Percentiles rank a stretch among this genome's conserved stretches.
Evolutionary conservation across 331 rosid species (phyloP).

Genomic region (Acacia concinna): DNA sequence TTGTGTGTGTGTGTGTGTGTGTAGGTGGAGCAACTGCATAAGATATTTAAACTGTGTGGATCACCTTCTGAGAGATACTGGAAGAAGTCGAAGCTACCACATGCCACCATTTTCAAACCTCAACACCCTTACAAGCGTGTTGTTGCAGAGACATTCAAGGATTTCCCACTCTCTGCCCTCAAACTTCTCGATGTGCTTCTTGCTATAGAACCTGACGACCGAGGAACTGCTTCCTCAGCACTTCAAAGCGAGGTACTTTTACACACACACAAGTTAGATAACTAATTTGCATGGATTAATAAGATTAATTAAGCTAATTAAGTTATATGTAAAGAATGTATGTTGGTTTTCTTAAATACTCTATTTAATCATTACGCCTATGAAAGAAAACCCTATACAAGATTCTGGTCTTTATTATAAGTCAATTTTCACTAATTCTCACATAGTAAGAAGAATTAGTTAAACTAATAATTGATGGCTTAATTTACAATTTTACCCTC

Average conservation of each 20-base stretch:
- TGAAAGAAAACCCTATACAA: too few relatives aligned
- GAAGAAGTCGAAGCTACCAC: constrained; percentile 59
- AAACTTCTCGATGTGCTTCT: constrained; percentile 58
- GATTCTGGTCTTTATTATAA: too few relatives aligned
- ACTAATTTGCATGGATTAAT: too few relatives aligned
- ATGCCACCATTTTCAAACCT: constrained; percentile 64
- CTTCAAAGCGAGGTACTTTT: constrained; percentile 51
- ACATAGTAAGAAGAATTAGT: too few relatives aligned
- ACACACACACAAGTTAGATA: too few relatives aligned
- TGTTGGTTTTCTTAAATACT: too few relatives aligned
- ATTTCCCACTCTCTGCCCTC: constrained; percentile 48
- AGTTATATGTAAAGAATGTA: too few relatives aligned
- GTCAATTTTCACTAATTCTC: too few relatives aligned
- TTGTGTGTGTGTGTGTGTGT: background rate
- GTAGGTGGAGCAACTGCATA: constrained; percentile 69
- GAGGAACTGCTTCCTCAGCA: constrained; percentile 60
- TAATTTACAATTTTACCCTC: too few relatives aligned
- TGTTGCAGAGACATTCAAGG: constrained; percentile 55
- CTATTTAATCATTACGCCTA: too few relatives aligned
- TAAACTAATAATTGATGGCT: too few relatives aligned
- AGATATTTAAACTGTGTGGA: constrained; percentile 47
- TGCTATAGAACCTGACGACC: constrained; percentile 54
- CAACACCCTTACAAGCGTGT: constrained; percentile 55
- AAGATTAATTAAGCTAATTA: too few relatives aligned
- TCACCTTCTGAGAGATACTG: constrained; percentile 53